Evolutionary conservation across 83 land plant species (phyloP).

Genomic region (Diphasiastrum complanatum): DNA sequence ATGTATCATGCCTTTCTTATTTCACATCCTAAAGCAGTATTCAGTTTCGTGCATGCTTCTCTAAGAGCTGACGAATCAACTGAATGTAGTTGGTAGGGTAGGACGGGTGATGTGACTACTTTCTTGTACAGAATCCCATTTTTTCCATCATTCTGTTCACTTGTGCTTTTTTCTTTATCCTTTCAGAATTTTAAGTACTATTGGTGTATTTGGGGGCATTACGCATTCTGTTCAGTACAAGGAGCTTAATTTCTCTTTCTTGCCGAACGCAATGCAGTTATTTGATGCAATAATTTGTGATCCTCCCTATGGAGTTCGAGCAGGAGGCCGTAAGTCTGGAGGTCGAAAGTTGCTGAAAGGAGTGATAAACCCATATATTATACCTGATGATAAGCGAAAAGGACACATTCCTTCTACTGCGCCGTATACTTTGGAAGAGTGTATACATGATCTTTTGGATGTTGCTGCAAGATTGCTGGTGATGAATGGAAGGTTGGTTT

Average conservation of each 20-base stretch:
- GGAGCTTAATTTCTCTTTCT: not conserved
- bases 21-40: too few species aligned
- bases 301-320: slow-evolving; percentile 97
- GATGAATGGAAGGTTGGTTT: slow-evolving; percentile 87
- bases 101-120: too few species aligned
- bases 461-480: slow-evolving; percentile 76
- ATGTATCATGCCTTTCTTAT: too few species aligned
- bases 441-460: slow-evolving; percentile 90
- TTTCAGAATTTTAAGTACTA: too few species aligned
- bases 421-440: slow-evolving; percentile 76
- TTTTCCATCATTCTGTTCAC: too few species aligned
- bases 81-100: too few species aligned
- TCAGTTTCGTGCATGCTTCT: too few species aligned
- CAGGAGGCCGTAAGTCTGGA: slow-evolving; percentile 95
- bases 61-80: too few species aligned
- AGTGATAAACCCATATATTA: slow-evolving; percentile 55
- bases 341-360: slow-evolving; percentile 88
- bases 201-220: too few species aligned
- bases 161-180: too few species aligned
- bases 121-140: too few species aligned
- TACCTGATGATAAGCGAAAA: slow-evolving; percentile 79
- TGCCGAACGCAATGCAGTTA: slow-evolving; percentile 51
- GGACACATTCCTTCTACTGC: slow-evolving; percentile 97
- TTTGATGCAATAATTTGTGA: slow-evolving; percentile 97
- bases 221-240: too few species aligned